These are phyloP conservation scores for Vanrija humicola DNA, from an alignment of 1,284 basidiomycete species.

Conservation along the genomic window DNA sequence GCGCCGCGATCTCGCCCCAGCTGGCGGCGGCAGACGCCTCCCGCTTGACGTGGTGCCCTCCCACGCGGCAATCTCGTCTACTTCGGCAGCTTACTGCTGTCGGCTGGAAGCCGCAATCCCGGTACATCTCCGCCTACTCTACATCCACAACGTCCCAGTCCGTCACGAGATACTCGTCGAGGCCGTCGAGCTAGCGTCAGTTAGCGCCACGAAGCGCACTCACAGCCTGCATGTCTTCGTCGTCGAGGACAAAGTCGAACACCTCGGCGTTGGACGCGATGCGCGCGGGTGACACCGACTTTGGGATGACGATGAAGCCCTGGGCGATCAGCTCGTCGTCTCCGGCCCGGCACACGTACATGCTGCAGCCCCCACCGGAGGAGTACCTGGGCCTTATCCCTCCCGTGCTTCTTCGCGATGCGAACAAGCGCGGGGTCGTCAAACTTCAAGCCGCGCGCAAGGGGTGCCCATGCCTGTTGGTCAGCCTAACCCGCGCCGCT, in stretches of 20 bases:
- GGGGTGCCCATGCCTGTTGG: slow-evolving; percentile 50
- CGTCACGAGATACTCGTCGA: slow-evolving; percentile 50
- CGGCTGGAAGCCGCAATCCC: no score
- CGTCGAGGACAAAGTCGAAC: slow-evolving; percentile 51
- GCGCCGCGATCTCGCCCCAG: no score
- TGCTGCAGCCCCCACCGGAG: slow-evolving; percentile 55
- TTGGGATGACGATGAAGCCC: slow-evolving; percentile 52
- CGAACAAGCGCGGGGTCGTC: slow-evolving; percentile 46
- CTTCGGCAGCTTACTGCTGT: no score
- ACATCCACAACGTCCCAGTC: slow-evolving; percentile 49
- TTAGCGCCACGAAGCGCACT: slow-evolving; percentile 7
- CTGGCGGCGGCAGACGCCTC: no score
- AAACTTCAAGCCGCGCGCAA: slow-evolving; percentile 50
- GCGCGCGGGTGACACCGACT: slow-evolving; percentile 51
- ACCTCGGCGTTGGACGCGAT: slow-evolving; percentile 52
- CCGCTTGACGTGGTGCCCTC: no score
- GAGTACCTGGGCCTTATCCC: slow-evolving; percentile 52
- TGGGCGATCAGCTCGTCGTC: slow-evolving; percentile 16
- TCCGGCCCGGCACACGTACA: slow-evolving; percentile 22
- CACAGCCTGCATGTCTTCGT: slow-evolving; percentile 51
- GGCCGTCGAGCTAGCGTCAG: slow-evolving; percentile 29
- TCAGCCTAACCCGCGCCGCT: not conserved
- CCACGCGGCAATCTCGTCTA: no score
- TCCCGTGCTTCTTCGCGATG: slow-evolving; percentile 42
- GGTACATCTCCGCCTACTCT: slow-evolving; percentile 7